These are phyloP conservation scores for Lactarius evosmus DNA, from an alignment of 768 basidiomycete genomes.

Conservation along the genomic window DNA sequence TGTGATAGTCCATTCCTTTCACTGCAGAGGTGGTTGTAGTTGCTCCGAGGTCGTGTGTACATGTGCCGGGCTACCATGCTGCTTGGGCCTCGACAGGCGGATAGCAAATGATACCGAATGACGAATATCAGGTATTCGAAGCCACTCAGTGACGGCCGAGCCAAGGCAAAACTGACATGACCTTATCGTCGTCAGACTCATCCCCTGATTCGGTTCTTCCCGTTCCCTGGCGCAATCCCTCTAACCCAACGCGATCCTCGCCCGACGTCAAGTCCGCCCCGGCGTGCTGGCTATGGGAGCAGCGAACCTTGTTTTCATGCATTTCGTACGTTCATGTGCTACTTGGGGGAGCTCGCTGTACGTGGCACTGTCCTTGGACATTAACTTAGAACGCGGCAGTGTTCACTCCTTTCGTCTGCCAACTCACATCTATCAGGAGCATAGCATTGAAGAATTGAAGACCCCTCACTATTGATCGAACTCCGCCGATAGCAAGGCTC, in stretches of 20 bases:
- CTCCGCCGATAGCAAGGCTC: background rate
- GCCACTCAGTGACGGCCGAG: background rate
- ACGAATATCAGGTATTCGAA: background rate
- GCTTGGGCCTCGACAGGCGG: background rate
- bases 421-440: background rate
- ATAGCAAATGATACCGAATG: background rate
- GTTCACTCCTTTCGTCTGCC: background rate
- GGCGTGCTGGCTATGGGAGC: background rate
- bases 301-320: background rate
- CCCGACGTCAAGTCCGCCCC: background rate
- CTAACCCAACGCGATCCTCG: background rate
- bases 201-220: background rate
- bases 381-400: background rate
- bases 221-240: slow-evolving; percentile 6
- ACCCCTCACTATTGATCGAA: slow-evolving; percentile 3
- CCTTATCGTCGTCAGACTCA: background rate
- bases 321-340: too few species aligned
- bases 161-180: background rate
- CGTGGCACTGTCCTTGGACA: background rate
- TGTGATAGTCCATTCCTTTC: background rate
- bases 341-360: background rate
- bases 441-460: background rate
- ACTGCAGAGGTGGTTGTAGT: background rate
- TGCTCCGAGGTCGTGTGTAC: background rate
- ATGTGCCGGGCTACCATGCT: background rate